These are phyloP conservation scores for Allantophomopsis cytisporea DNA, from an alignment of 2,329 filamentous ascomycete genomes.

Conservation along the genomic window DNA sequence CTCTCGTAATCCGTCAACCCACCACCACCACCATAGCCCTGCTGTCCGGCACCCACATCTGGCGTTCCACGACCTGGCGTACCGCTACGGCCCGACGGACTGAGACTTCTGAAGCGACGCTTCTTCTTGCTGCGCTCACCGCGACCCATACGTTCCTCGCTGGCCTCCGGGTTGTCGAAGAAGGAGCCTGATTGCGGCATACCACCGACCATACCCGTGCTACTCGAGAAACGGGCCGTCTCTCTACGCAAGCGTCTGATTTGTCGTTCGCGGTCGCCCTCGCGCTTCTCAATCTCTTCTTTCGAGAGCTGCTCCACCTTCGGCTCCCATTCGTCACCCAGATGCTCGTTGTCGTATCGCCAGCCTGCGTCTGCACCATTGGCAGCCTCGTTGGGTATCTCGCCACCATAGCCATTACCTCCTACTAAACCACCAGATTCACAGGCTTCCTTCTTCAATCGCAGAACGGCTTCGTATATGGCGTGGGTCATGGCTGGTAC, in stretches of 20 bases:
- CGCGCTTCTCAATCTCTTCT: constrained; percentile 94
- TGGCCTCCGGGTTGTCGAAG: constrained; percentile 34
- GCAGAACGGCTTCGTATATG: constrained; percentile 88
- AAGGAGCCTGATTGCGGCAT: constrained; percentile 44
- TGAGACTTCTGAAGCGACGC: constrained; percentile 77
- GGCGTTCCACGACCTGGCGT: constrained; percentile 69
- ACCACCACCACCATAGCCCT: constrained; percentile 37
- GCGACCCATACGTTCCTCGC: constrained; percentile 74
- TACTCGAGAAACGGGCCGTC: constrained; percentile 84
- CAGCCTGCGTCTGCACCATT: constrained; percentile 68
- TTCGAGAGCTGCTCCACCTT: constrained; percentile 74
- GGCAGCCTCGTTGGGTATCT: constrained; percentile 64
- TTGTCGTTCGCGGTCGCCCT: constrained; percentile 86
- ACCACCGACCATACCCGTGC: constrained; percentile 67
- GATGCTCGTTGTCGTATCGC: constrained; percentile 86
- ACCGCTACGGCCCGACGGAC: constrained; percentile 56
- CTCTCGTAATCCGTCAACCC: constrained; percentile 67
- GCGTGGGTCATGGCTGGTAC: constrained; percentile 87
- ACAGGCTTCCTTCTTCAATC: constrained; percentile 90
- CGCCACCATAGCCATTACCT: constrained; percentile 42
- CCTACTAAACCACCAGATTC: constrained; percentile 81
- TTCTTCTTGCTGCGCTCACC: constrained; percentile 95
- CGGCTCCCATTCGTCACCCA: constrained; percentile 75
- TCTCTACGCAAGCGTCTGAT: constrained; percentile 77
- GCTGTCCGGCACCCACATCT: constrained; percentile 65